A percentile compares a stretch with the other conserved stretches of the same genome.
phyloP scores from a whole-genome alignment of 164 flowering plant species.

The Annona squamosa region DNA sequence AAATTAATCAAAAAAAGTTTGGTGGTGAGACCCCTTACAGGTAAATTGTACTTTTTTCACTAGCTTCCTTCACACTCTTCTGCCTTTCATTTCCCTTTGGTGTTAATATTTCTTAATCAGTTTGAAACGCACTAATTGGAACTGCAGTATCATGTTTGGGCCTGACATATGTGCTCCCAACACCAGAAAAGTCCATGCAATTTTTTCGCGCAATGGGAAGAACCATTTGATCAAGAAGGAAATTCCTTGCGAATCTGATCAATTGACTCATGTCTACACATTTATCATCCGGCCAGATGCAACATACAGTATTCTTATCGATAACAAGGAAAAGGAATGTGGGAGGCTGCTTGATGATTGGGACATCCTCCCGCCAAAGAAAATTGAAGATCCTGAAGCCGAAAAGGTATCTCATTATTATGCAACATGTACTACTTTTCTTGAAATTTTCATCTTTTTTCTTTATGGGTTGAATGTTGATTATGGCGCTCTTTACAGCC shows the following conservation, averaged over 20 bases:
- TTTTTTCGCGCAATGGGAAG: slow-evolving; percentile 47
- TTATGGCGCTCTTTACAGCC: slow-evolving; percentile 41
- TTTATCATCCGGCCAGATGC: slow-evolving; percentile 88
- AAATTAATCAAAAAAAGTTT: slow-evolving; percentile 80
- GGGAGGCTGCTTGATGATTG: slow-evolving; percentile 80
- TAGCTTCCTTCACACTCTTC: background rate
- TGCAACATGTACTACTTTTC: background rate
- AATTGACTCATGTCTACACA: slow-evolving; percentile 82
- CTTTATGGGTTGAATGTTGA: background rate
- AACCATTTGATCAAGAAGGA: slow-evolving; percentile 91
- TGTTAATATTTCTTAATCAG: background rate
- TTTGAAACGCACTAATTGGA: slow-evolving; percentile 1
- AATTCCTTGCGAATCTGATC: slow-evolving; percentile 94
- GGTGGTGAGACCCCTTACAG: slow-evolving; percentile 98
- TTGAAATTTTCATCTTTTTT: background rate
- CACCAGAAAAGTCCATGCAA: slow-evolving; percentile 93
- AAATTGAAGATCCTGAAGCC: slow-evolving; percentile 94
- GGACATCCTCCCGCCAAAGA: slow-evolving; percentile 83
- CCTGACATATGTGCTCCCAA: slow-evolving; percentile 92
- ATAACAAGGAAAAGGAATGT: slow-evolving; percentile 76
- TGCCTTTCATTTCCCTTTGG: background rate
- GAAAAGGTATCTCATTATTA: slow-evolving; percentile 47
- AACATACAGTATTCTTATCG: slow-evolving; percentile 82
- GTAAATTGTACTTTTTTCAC: slow-evolving; percentile 18
- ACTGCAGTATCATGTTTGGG: slow-evolving; percentile 92